Conservation (phyloP, 1,284 basidiomycete species). For the Trametes hirsuta region DNA sequence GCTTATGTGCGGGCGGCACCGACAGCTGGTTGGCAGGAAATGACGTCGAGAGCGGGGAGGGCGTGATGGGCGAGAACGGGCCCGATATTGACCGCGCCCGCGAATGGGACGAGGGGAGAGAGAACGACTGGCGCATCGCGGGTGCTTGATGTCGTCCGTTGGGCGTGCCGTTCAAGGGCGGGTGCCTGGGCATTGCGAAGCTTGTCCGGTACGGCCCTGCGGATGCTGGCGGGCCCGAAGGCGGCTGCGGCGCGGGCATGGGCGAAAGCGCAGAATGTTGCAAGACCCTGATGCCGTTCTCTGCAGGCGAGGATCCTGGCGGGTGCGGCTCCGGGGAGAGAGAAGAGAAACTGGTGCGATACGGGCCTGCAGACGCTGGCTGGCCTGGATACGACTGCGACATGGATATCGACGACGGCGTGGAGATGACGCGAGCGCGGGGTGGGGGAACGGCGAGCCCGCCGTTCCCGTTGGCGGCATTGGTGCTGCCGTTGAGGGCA, state of each 20-base stretch:
- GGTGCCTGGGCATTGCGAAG: conserved; percentile 31
- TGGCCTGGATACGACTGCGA: conserved; percentile 34
- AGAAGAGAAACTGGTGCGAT: conserved; percentile 33
- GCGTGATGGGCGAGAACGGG: conserved; percentile 54
- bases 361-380: conserved; percentile 46
- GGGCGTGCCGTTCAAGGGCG: conserved; percentile 30
- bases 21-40: conserved; percentile 41
- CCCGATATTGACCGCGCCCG: conserved; percentile 57
- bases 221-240: conserved; percentile 40
- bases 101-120: conserved; percentile 38
- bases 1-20: conserved; percentile 24
- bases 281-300: too few species aligned
- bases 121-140: conserved; percentile 52
- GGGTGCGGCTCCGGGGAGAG: too few species aligned
- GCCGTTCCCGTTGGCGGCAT: conserved; percentile 2
- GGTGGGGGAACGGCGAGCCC: conserved; percentile 18
- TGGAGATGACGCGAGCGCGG: conserved; percentile 42
- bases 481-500: conserved; percentile 8
- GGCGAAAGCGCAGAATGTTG: conserved; percentile 36
- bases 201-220: conserved; percentile 44
- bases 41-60: conserved; percentile 53
- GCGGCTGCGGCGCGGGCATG: conserved; percentile 31
- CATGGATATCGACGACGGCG: conserved; percentile 33
- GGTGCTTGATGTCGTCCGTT: conserved; percentile 35
- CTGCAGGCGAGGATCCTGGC: too few species aligned